Percentiles rank a stretch among this genome's conserved stretches.
phyloP scores from a whole-genome alignment of 2,329 filamentous ascomycete species.

The Catunica adiposa region DNA sequence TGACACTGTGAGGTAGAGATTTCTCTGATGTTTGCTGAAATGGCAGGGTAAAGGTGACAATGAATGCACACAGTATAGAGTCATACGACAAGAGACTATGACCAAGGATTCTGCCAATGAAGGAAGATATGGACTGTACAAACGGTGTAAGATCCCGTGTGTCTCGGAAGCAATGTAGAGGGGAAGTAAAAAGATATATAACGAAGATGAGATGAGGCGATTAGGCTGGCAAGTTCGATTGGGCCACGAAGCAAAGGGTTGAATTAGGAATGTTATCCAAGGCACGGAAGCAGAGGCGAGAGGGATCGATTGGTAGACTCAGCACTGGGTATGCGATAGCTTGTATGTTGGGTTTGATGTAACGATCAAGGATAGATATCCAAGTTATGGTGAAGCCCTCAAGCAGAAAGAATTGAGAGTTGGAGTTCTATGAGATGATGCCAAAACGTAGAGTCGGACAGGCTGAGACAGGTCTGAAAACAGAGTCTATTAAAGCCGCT shows the following conservation, averaged over 20 bases:
- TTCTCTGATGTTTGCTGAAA: background rate
- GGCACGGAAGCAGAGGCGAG: background rate
- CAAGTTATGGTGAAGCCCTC: background rate
- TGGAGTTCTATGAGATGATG: too few relatives aligned
- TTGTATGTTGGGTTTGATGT: background rate
- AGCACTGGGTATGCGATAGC: background rate
- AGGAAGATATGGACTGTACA: background rate
- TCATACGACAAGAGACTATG: too few relatives aligned
- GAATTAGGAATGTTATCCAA: background rate
- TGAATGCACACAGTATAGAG: too few relatives aligned
- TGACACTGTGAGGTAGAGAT: background rate
- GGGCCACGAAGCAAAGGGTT: background rate
- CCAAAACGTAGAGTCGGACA: too few relatives aligned
- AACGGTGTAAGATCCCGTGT: too few relatives aligned
- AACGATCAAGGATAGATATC: background rate
- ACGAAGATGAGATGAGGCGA: background rate
- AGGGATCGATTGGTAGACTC: background rate
- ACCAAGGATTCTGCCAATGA: background rate
- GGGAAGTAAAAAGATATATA: background rate
- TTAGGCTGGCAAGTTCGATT: background rate
- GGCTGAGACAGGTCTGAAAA: too few relatives aligned
- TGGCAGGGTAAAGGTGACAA: too few relatives aligned
- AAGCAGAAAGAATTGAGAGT: too few relatives aligned
- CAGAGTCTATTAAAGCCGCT: background rate
- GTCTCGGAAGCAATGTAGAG: too few relatives aligned